Evolutionary conservation across 2,329 filamentous ascomycete genomes (phyloP).

Genomic region (Cercospora sp.): DNA sequence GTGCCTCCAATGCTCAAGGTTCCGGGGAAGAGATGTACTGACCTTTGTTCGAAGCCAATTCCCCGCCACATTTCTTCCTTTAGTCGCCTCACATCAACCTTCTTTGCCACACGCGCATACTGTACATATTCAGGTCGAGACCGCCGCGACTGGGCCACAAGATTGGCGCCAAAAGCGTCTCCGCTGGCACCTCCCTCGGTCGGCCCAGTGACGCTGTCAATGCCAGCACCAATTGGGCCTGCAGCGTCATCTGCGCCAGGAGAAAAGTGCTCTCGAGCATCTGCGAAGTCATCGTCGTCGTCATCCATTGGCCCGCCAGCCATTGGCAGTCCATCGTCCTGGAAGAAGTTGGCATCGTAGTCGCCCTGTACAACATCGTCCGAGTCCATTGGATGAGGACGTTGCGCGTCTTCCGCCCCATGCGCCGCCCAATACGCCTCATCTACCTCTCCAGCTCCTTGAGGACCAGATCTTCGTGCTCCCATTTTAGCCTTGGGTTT

Average conservation of each 20-base stretch:
- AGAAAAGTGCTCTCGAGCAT: conserved; percentile 76
- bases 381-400: conserved; percentile 34
- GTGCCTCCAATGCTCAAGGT: not conserved
- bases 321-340: conserved; percentile 76
- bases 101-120: conserved; percentile 66
- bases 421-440: conserved; percentile 91
- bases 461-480: conserved; percentile 56
- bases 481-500: conserved; percentile 89
- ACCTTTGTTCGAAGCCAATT: conserved; percentile 52
- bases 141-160: conserved; percentile 61
- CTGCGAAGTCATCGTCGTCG: conserved; percentile 73
- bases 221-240: conserved; percentile 34
- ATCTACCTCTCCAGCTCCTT: conserved; percentile 72
- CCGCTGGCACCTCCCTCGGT: conserved; percentile 41
- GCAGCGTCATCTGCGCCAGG: conserved; percentile 57
- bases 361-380: conserved; percentile 68
- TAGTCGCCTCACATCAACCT: conserved; percentile 63
- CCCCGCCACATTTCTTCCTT: conserved; percentile 67
- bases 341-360: conserved; percentile 97
- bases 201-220: conserved; percentile 39
- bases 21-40: not conserved
- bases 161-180: conserved; percentile 61
- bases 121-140: conserved; percentile 65
- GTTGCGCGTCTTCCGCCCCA: conserved; percentile 40
- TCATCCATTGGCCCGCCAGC: conserved; percentile 62